These are phyloP conservation scores for Purpureocillium takamizusanense DNA, from an alignment of 2,329 filamentous ascomycete species.

Conservation along the genomic window DNA sequence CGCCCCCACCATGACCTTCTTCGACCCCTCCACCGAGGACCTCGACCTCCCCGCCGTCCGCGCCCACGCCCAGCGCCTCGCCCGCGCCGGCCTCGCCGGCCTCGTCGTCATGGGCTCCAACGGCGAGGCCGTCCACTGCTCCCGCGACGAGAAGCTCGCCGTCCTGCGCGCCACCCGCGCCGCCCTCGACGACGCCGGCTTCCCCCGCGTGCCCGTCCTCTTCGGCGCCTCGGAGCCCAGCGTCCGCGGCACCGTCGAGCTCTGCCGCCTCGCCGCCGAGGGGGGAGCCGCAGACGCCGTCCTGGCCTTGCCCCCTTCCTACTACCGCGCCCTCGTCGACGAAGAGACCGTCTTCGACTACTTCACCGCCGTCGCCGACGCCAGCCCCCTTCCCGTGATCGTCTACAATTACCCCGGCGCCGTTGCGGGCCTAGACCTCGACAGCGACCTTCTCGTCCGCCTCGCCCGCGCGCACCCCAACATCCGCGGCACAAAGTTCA, in stretches of 20 bases:
- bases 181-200: slow-evolving; percentile 74
- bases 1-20: slow-evolving; percentile 86
- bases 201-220: slow-evolving; percentile 67
- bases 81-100: slow-evolving; percentile 67
- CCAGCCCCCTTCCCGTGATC: slow-evolving; percentile 66
- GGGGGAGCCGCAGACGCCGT: slow-evolving; percentile 73
- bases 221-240: slow-evolving; percentile 75
- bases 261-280: slow-evolving; percentile 55
- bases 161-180: slow-evolving; percentile 72
- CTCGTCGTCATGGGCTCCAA: slow-evolving; percentile 86
- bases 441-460: slow-evolving; percentile 76
- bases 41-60: slow-evolving; percentile 73
- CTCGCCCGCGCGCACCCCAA: slow-evolving; percentile 74
- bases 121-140: slow-evolving; percentile 80
- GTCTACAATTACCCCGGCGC: slow-evolving; percentile 90
- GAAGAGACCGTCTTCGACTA: slow-evolving; percentile 66
- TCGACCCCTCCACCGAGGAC: slow-evolving; percentile 74
- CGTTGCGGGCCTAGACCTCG: slow-evolving; percentile 80
- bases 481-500: slow-evolving; percentile 85
- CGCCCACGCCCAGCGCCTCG: slow-evolving; percentile 71
- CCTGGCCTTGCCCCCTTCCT: slow-evolving; percentile 71
- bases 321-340: slow-evolving; percentile 71
- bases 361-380: slow-evolving; percentile 67
- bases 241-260: slow-evolving; percentile 69
- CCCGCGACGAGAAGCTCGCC: slow-evolving; percentile 63